Evolutionary conservation across 2,329 filamentous ascomycete genomes (phyloP).

Genomic region (Cercospora sojina): DNA sequence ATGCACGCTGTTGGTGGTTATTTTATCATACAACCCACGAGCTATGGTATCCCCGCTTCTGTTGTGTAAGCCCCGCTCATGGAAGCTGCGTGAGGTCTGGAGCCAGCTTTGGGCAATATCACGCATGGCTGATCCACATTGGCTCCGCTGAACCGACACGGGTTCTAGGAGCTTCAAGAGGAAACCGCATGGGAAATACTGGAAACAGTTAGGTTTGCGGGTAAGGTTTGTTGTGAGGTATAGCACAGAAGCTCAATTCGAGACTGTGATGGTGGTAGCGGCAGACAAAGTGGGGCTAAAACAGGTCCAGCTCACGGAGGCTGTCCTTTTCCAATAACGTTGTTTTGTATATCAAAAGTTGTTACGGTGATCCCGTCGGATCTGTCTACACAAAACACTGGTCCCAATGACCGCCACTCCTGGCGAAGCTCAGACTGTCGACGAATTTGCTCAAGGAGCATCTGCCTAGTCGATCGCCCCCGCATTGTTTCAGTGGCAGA

Average conservation of each 20-base stretch:
- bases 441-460: constrained; percentile 72
- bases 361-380: background rate
- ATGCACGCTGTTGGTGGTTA: background rate
- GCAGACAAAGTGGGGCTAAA: background rate
- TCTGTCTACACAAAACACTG: constrained; percentile 50
- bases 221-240: background rate
- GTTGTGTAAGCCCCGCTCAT: constrained; percentile 7
- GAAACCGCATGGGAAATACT: constrained; percentile 2
- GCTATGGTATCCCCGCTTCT: constrained; percentile 5
- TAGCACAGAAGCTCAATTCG: background rate
- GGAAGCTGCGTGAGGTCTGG: background rate
- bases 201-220: background rate
- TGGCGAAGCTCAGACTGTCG: constrained; percentile 71
- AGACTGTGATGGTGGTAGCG: background rate
- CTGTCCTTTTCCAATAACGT: background rate
- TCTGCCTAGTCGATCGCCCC: constrained; percentile 66
- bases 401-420: constrained; percentile 69
- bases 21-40: background rate
- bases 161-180: background rate
- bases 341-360: background rate
- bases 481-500: constrained; percentile 68
- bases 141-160: constrained; percentile 7
- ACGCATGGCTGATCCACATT: background rate
- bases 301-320: background rate
- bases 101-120: background rate